Base-by-base conservation (phyloP, 805 yeast genomes). In the Millerozyma miso region DNA sequence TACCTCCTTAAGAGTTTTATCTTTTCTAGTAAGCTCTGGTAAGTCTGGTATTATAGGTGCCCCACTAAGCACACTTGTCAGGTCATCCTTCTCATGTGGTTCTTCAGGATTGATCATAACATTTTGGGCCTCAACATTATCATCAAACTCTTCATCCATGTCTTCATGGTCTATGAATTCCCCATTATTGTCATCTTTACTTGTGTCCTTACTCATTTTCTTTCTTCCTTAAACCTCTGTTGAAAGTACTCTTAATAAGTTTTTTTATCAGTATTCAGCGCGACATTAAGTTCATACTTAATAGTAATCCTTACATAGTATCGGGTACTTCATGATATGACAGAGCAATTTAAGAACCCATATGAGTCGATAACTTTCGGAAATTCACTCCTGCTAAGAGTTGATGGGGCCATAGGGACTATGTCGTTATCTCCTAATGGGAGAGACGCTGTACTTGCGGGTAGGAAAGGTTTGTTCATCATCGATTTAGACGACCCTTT, bases 401-500 rank as follows among this genome's bases (percentile, higher is more conserved):
- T 91, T 40, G 97, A 93, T 60, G 93, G 93, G 2, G 87, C 95
- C 38, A 85, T 90, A 44, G 88, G 93, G 41, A 88, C 98, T 4
- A 88, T 93, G 77, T 84, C 95, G 2, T 76, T 88, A 13, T 80
- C 88, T 40, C 97, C 97, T 5, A 80, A 83, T 38, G 96, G 97
- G 3, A 68, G 98, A 49, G 98, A 93, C 58, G 95, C 89, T 4
- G 98, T 88, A 2, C 65, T 93, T 23, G 99, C 98, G 0, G 90
- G 87, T 51, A 59, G 73, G 40, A 74, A 83, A 42, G 99, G 99
- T 0, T 71, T 93, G 12, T 86, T 82, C 60, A 81, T 93, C 32
- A 83, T 91, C n/a, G 98, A 93, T 63, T 64, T 93, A 34, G 96
- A 91, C 55, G 97, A 93, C 60, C 99, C 98, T 1, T 91, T 88